Evolutionary conservation across 1,284 basidiomycete genomes (phyloP), one percentile per base, ranked within the genome.

Genomic region (Trichosporon sp.): DNA sequence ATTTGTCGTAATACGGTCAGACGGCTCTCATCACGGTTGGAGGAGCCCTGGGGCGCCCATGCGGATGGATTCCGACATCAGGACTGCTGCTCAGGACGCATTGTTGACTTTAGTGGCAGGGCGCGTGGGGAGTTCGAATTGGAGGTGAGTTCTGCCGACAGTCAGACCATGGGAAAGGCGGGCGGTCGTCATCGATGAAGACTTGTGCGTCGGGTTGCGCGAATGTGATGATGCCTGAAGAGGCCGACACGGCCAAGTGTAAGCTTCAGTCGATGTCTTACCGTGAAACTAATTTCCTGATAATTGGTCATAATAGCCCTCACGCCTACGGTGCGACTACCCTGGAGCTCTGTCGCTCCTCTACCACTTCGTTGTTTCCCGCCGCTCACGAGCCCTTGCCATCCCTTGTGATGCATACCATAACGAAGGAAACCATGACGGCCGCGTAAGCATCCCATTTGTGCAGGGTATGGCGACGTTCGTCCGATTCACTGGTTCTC

Each of bases 201-300:
- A 43, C 40, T 11, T 43, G 14, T 4, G 12, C 3, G 40, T 43
- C 12, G 11, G 3, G 16, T 14, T 4, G 43, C 43, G 4, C 16
- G 16, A 16, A 46, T 3, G 16, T 46, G 43, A 10, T 37, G 35
- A 5, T 7, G 8, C 35, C 35, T 37, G 43, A 46, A 5, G 43
- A 46, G 11, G 16, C 16, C 43, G 4, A 4, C 43, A n/a, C 14
- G 43, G 43, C 8, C 43, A 46, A 11, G 16, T 5, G 43, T 46
- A 46, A 46, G 43, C 43, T 46, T n/a, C 43, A 46, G 43, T 6
- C 16, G 14, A 46, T 46, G 43, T 46, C 43, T 46, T 46, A 46
- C 43, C 43, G 43, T 46, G 43, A 46, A 46, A 46, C 43, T n/a
- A n/a, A 46, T 46, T n/a, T 46, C 43, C 43, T 46, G 43, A 46